Evolutionary conservation across 2,329 filamentous ascomycete species (phyloP).

Genomic region (Eurotiales sp.): DNA sequence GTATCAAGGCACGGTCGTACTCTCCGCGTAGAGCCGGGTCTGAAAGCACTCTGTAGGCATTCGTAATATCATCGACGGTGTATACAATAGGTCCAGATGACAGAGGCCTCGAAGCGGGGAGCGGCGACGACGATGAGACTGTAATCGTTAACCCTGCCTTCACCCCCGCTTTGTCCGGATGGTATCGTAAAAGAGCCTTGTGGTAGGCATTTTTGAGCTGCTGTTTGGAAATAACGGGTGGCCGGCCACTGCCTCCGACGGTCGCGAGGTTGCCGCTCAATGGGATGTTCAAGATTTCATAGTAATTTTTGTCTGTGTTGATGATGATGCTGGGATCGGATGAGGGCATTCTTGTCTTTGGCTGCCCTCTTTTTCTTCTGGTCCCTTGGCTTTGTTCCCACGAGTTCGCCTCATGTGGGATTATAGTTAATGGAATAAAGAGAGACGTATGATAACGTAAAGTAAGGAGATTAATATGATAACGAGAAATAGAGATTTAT

Average conservation of each 20-base stretch:
- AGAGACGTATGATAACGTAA: too few relatives aligned
- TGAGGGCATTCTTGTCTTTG: background rate
- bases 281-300: conserved; percentile 39
- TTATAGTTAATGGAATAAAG: too few relatives aligned
- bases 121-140: too few relatives aligned
- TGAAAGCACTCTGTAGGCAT: conserved; percentile 55
- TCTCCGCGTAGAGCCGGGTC: conserved; percentile 41
- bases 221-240: conserved; percentile 29
- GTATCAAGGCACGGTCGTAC: conserved; percentile 46
- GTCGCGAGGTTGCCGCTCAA: conserved; percentile 22
- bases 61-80: conserved; percentile 55
- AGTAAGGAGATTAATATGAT: too few relatives aligned
- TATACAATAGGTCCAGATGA: background rate
- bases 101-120: too few relatives aligned
- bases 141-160: too few relatives aligned
- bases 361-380: too few relatives aligned
- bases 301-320: conserved; percentile 19
- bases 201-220: conserved; percentile 56
- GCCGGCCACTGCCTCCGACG: background rate
- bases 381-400: too few relatives aligned
- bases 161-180: conserved; percentile 61
- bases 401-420: too few relatives aligned
- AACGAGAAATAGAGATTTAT: too few relatives aligned
- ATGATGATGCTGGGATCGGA: background rate
- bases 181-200: conserved; percentile 53